These are phyloP conservation scores for Beauveria pseudobassiana DNA, from an alignment of 2,329 filamentous ascomycete species.

Conservation along the genomic window DNA sequence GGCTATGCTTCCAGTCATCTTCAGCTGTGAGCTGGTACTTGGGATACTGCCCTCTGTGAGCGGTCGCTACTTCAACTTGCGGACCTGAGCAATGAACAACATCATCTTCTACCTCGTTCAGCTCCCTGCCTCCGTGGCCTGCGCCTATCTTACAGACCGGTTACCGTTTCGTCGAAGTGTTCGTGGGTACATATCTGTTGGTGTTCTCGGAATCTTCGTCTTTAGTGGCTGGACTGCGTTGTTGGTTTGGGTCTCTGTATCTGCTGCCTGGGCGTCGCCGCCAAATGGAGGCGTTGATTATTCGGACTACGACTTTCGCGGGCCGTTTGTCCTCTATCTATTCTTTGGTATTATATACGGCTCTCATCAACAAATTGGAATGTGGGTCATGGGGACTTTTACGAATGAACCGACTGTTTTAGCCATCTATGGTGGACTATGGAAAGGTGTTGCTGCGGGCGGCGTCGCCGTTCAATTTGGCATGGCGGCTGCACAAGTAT, in stretches of 20 bases:
- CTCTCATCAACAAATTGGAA: conserved; percentile 12
- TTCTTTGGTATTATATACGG: conserved; percentile 13
- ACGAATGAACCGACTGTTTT: conserved; percentile 14
- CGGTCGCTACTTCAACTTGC: conserved; percentile 15
- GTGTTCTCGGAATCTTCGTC: conserved; percentile 10
- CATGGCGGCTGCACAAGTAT: conserved; percentile 1
- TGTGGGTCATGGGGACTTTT: conserved; percentile 14
- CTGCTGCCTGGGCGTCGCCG: conserved; percentile 4
- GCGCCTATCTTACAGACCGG: conserved; percentile 11
- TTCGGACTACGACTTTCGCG: conserved; percentile 11
- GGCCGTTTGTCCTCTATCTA: conserved; percentile 13
- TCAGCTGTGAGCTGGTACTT: conserved; percentile 13
- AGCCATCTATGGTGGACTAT: conserved; percentile 12
- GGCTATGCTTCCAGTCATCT: conserved; percentile 15
- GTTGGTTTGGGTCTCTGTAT: conserved; percentile 8
- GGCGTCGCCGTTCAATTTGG: conserved; percentile 6
- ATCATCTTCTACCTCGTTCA: conserved; percentile 14
- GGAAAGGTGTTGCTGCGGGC: conserved; percentile 12
- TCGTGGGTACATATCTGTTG: conserved; percentile 9
- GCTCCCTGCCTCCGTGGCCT: conserved; percentile 12
- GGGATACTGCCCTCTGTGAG: conserved; percentile 12
- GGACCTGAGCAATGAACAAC: conserved; percentile 15
- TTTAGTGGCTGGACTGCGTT: conserved; percentile 4
- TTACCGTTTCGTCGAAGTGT: not conserved
- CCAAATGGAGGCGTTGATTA: conserved; percentile 12